phyloP scores from a whole-genome alignment of 2,329 filamentous ascomycete genomes.

The Incumbomyces lentus region DNA sequence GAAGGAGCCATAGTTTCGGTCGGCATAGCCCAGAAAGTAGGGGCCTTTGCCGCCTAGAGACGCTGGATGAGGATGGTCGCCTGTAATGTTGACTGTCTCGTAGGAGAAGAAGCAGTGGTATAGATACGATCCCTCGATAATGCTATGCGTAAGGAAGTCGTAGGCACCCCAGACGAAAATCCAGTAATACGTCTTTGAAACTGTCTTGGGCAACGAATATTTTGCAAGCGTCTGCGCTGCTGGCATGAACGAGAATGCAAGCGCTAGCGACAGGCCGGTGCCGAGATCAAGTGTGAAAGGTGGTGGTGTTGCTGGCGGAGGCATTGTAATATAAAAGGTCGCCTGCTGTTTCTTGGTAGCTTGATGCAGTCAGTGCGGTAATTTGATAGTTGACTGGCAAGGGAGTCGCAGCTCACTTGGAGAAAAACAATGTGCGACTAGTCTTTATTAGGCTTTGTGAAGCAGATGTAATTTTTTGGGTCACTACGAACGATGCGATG shows the following conservation, averaged over 20 bases:
- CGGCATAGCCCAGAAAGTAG: constrained; percentile 44
- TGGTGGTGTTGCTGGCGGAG: constrained; percentile 4
- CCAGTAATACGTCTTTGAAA: constrained; percentile 46
- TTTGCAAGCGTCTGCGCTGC: constrained; percentile 42
- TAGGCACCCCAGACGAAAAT: constrained; percentile 94
- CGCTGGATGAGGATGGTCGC: constrained; percentile 22
- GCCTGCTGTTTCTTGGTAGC: too few relatives aligned
- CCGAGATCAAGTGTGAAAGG: constrained; percentile 32
- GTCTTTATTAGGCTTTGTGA: too few relatives aligned
- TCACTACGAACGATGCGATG: too few relatives aligned
- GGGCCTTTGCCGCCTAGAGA: constrained; percentile 18
- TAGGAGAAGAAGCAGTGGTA: constrained; percentile 85
- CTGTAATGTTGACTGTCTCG: constrained; percentile 28
- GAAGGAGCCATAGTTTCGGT: constrained; percentile 49
- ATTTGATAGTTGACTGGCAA: too few relatives aligned
- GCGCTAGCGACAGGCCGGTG: constrained; percentile 45
- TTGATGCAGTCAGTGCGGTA: too few relatives aligned
- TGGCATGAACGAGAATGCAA: constrained; percentile 44
- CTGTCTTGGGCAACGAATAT: constrained; percentile 41
- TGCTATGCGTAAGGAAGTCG: constrained; percentile 81
- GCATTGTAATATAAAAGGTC: not conserved
- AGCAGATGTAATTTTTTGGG: too few relatives aligned
- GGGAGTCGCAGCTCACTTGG: too few relatives aligned
- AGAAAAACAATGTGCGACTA: too few relatives aligned
- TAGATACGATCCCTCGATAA: constrained; percentile 82